A percentile compares a stretch with the other conserved stretches of the same genome.
Evolutionary conservation across 2,329 filamentous ascomycete species (phyloP).

Genomic region (Periconia sp.): DNA sequence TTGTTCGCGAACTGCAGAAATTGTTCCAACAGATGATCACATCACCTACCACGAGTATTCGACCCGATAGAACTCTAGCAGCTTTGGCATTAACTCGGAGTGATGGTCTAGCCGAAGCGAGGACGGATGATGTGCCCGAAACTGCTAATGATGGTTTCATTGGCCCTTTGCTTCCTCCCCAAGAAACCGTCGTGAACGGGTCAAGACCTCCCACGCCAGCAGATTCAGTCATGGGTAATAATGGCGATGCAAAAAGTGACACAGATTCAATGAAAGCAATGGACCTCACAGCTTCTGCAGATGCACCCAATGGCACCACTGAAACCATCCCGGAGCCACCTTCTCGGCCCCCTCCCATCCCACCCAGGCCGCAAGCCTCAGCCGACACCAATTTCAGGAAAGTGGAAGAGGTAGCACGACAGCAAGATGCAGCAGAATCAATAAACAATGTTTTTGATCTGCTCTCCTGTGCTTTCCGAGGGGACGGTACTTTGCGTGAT

Average conservation of each 20-base stretch:
- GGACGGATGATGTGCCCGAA: constrained; percentile 39
- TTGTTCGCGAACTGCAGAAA: constrained; percentile 70
- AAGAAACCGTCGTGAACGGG: neutral
- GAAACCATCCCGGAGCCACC: constrained; percentile 38
- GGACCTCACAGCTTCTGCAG: constrained; percentile 10
- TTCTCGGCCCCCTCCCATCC: constrained; percentile 59
- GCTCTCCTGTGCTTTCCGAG: constrained; percentile 82
- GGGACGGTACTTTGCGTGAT: constrained; percentile 64
- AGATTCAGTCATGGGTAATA: constrained; percentile 29
- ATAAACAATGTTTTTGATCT: constrained; percentile 91
- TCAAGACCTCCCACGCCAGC: constrained; percentile 8
- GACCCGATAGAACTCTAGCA: constrained; percentile 75
- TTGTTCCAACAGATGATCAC: constrained; percentile 73
- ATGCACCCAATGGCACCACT: constrained; percentile 16
- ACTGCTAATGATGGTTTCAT: constrained; percentile 25
- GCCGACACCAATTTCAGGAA: constrained; percentile 45
- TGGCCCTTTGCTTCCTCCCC: constrained; percentile 49
- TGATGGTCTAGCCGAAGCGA: constrained; percentile 49
- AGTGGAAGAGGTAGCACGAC: constrained; percentile 62
- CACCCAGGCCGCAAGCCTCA: constrained; percentile 51
- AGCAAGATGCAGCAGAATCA: constrained; percentile 96
- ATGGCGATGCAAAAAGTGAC: constrained; percentile 18
- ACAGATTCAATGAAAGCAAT: constrained; percentile 23
- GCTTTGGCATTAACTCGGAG: constrained; percentile 72
- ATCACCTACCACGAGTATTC: constrained; percentile 63